These are phyloP conservation scores for Candida tetrigidarum DNA, from an alignment of 1,139 yeast genomes.

Conservation along the genomic window DNA sequence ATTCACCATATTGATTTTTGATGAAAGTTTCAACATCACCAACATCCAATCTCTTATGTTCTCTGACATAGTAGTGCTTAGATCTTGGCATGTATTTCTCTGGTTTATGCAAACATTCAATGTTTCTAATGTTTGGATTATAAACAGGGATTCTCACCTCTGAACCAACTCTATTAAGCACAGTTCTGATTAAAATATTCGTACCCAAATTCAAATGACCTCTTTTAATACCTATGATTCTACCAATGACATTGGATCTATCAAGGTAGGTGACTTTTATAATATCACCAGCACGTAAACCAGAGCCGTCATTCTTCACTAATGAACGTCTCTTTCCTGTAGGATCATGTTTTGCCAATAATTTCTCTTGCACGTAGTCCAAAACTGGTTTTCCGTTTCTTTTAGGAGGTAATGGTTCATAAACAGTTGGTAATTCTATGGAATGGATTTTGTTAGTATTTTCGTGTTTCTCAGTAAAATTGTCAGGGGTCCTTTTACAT, in stretches of 20 bases:
- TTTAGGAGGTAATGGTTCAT: constrained; percentile 55
- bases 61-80: constrained; percentile 86
- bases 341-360: constrained; percentile 67
- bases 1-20: constrained; percentile 22
- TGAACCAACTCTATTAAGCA: constrained; percentile 76
- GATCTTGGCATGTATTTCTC: constrained; percentile 69
- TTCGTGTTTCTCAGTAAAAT: too few relatives aligned
- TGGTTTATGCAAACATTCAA: constrained; percentile 78
- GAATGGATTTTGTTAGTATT: constrained; percentile 21
- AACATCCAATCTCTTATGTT: constrained; percentile 77
- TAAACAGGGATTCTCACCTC: constrained; percentile 79
- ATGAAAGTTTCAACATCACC: constrained; percentile 61
- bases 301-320: constrained; percentile 46
- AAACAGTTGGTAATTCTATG: constrained; percentile 39
- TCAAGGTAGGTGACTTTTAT: constrained; percentile 76
- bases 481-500: too few relatives aligned
- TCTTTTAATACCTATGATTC: constrained; percentile 75
- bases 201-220: constrained; percentile 63
- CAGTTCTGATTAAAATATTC: constrained; percentile 77
- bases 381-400: constrained; percentile 56
- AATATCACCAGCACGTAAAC: constrained; percentile 82
- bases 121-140: constrained; percentile 74
- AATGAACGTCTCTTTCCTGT: constrained; percentile 72
- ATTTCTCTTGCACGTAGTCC: constrained; percentile 51
- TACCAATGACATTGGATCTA: constrained; percentile 73